Percentiles rank a stretch among this genome's conserved stretches.
Conservation (phyloP, 2,329 filamentous ascomycete genomes). For the Xylaria sp. region DNA sequence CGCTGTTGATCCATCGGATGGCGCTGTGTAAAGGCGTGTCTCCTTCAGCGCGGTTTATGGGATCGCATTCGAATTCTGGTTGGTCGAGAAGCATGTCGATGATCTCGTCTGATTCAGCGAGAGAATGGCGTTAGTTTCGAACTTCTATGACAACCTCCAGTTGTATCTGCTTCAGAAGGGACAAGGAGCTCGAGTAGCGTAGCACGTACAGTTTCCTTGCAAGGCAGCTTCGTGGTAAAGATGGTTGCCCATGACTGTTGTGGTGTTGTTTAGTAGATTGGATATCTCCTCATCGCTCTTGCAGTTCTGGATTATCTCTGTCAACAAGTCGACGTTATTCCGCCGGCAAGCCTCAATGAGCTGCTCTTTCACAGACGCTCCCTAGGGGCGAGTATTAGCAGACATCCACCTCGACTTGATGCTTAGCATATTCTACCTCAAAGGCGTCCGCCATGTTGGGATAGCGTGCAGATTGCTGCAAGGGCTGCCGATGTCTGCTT, state of each 20-base stretch:
- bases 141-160: background rate
- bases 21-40: constrained; percentile 85
- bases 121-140: constrained; percentile 16
- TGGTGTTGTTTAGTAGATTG: constrained; percentile 84
- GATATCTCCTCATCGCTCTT: constrained; percentile 74
- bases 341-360: constrained; percentile 92
- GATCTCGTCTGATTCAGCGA: constrained; percentile 71
- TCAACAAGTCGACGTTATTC: constrained; percentile 88
- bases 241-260: constrained; percentile 86
- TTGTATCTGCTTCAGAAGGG: background rate
- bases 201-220: constrained; percentile 80
- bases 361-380: constrained; percentile 84
- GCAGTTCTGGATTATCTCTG: constrained; percentile 74
- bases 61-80: constrained; percentile 86
- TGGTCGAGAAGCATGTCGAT: constrained; percentile 87
- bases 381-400: constrained; percentile 61
- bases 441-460: constrained; percentile 49
- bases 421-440: constrained; percentile 44
- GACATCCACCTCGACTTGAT: background rate
- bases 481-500: background rate
- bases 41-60: constrained; percentile 73
- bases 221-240: constrained; percentile 89
- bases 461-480: background rate
- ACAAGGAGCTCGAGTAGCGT: background rate
- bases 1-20: constrained; percentile 79